These are phyloP conservation scores for Arachis hypogaea DNA, from an alignment of 306 rosid genomes.

Conservation along the genomic window DNA sequence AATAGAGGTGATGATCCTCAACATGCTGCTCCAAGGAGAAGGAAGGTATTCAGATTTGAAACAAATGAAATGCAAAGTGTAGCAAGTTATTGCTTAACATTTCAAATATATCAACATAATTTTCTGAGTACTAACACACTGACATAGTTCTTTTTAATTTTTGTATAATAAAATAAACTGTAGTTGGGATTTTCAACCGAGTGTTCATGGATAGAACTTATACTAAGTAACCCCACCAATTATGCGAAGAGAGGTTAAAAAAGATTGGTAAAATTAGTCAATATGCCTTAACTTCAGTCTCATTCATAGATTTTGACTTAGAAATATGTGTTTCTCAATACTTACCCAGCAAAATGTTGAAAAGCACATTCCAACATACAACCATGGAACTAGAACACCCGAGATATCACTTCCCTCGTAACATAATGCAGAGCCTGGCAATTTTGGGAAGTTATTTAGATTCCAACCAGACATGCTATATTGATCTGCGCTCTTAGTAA, in stretches of 20 bases:
- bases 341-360: constrained; percentile 97
- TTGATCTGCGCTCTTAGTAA: constrained; percentile 46
- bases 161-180: background rate
- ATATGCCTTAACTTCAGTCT: constrained; percentile 10
- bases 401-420: constrained; percentile 89
- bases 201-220: constrained; percentile 12
- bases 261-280: constrained; percentile 10
- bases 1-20: constrained; percentile 96
- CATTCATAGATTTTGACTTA: constrained; percentile 22
- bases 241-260: background rate
- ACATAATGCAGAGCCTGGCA: constrained; percentile 83
- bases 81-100: constrained; percentile 11
- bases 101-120: constrained; percentile 20
- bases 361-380: constrained; percentile 95
- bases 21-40: constrained; percentile 76
- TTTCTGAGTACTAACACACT: background rate
- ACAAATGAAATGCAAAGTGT: constrained; percentile 32
- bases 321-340: constrained; percentile 28
- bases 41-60: constrained; percentile 31
- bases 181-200: background rate
- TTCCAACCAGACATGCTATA: constrained; percentile 88
- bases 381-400: constrained; percentile 96
- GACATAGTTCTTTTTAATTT: constrained; percentile 5
- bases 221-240: background rate
- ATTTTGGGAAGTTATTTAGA: constrained; percentile 78